Conservation (phyloP, 106 monocot genomes). For the Dendrobium nobile region DNA sequence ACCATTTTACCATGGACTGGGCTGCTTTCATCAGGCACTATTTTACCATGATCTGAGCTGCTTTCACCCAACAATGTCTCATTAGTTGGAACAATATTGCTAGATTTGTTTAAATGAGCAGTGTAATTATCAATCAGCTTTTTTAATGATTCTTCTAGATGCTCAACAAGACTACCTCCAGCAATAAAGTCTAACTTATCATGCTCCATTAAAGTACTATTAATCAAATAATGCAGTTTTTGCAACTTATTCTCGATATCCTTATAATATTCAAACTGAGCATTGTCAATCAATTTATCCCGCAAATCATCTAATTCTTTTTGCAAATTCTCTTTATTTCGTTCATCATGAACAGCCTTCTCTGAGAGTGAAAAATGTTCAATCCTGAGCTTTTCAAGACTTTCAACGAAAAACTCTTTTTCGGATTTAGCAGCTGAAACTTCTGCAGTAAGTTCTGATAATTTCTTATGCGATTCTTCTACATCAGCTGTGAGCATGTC, state of each 20-base stretch:
- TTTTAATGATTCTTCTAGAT: conserved; percentile 45
- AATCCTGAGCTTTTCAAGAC: conserved; percentile 55
- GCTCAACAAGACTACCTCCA: conserved; percentile 13
- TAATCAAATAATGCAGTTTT: conserved; percentile 42
- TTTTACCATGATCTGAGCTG: conserved; percentile 18
- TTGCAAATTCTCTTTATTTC: conserved; percentile 51
- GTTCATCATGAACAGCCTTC: conserved; percentile 54
- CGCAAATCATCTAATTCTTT: conserved; percentile 47
- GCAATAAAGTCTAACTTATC: conserved; percentile 17
- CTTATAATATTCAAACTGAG: conserved; percentile 17
- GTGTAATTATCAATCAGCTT: conserved; percentile 54
- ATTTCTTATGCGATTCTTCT: conserved; percentile 66
- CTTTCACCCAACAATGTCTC: conserved; percentile 15
- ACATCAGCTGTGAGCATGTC: conserved; percentile 57
- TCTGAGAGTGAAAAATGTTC: conserved; percentile 54
- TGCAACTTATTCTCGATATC: conserved; percentile 35
- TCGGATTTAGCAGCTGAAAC: conserved; percentile 53
- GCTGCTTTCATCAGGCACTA: conserved; percentile 10
- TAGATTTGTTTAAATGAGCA: conserved; percentile 20
- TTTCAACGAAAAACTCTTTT: conserved; percentile 59
- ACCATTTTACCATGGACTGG: conserved; percentile 15
- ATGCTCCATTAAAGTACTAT: conserved; percentile 31
- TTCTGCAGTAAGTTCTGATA: conserved; percentile 64
- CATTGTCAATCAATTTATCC: conserved; percentile 40
- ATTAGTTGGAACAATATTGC: conserved; percentile 7